Percentiles rank a stretch among this genome's conserved stretches.
phyloP scores from a whole-genome alignment of 2,329 filamentous ascomycete species.

The Colletotrichum chlorophyti region DNA sequence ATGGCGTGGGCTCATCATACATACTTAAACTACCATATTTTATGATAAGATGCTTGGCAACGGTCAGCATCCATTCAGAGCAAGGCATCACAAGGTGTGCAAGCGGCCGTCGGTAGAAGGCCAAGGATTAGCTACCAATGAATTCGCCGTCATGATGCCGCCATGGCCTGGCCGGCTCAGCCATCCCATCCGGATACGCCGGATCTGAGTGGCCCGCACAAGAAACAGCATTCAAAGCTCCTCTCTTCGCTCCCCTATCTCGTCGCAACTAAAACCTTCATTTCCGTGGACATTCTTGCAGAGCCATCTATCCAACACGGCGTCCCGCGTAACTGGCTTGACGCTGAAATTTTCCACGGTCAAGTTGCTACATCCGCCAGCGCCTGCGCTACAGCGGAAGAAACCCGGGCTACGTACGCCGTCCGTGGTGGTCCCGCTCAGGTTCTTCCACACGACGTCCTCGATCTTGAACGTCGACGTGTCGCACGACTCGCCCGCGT shows the following conservation, averaged over 20 bases:
- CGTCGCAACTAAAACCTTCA: slow-evolving; percentile 35
- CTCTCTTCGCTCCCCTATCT: slow-evolving; percentile 1
- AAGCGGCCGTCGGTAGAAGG: not conserved
- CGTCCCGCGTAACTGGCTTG: slow-evolving; percentile 22
- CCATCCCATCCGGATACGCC: slow-evolving; percentile 6
- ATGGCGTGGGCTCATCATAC: too few relatives aligned
- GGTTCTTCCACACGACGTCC: slow-evolving; percentile 35
- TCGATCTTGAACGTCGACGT: slow-evolving; percentile 39
- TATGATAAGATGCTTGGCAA: not conserved
- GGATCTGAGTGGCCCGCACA: not conserved
- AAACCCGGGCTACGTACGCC: slow-evolving; percentile 34
- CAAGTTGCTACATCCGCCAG: slow-evolving; percentile 40
- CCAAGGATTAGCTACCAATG: not conserved
- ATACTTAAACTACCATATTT: not conserved
- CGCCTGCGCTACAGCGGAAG: slow-evolving; percentile 40
- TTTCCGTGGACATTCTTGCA: slow-evolving; percentile 36
- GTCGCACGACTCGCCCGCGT: slow-evolving; percentile 41
- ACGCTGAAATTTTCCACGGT: slow-evolving; percentile 35
- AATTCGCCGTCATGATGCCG: not conserved
- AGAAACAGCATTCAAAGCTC: slow-evolving; percentile 9
- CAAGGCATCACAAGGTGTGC: not conserved
- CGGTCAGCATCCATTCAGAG: not conserved
- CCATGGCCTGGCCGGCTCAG: not conserved
- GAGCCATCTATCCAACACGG: slow-evolving; percentile 33
- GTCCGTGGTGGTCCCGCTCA: slow-evolving; percentile 37